Base-by-base conservation (phyloP, 2,329 filamentous ascomycete species). In the Fusarium liriodendri region DNA sequence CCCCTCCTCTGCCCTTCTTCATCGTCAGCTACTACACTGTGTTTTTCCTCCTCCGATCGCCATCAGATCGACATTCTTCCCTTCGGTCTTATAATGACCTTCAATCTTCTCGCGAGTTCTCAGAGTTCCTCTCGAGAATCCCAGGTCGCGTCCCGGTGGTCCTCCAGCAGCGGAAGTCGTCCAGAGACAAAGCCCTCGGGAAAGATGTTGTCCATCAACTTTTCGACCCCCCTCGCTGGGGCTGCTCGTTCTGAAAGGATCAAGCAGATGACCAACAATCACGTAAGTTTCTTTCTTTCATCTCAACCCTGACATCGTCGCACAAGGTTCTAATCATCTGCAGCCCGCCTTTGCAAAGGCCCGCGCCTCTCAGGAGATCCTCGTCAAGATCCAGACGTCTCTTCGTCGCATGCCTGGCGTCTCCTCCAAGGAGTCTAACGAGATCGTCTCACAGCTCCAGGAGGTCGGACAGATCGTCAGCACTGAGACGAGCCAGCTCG, bases 391-490 rank as follows among this genome's bases (percentile, higher is more conserved):
- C 4, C 83, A 84, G 66, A 82, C 81, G 6, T 80, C 80, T 4
- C 78, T 84, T n/a, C 81, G 82, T 5, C 80, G 82, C 47, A 83
- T 84, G 80, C 82, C 83, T 8, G 83, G 82, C 11, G 79, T 84
- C 42, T 80, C 82, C 0, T 74, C 79, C 38, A 73, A 75, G 27
- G 81, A 84, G 27, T 80, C 82, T 3, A 75, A 76, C 27, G 82
- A 84, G 64, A 80, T 84, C 32, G 77, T 79, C 35, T 42, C 70
- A 6, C 79, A 82, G 64, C 78, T 84, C 18, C 80, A 83, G 50
- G 81, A 84, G 65, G 80, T 83, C 6, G 81, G 82, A 0, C 82
- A 81, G 64, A 78, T 81, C 47, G 79, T 83, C 75, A 83, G 79
- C 70, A 79, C 81, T 32, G 83, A 84, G 77, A 83, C 80, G 10